These are phyloP conservation scores for Mallotus japonicus DNA, from an alignment of 441 rosid species.

Conservation along the genomic window DNA sequence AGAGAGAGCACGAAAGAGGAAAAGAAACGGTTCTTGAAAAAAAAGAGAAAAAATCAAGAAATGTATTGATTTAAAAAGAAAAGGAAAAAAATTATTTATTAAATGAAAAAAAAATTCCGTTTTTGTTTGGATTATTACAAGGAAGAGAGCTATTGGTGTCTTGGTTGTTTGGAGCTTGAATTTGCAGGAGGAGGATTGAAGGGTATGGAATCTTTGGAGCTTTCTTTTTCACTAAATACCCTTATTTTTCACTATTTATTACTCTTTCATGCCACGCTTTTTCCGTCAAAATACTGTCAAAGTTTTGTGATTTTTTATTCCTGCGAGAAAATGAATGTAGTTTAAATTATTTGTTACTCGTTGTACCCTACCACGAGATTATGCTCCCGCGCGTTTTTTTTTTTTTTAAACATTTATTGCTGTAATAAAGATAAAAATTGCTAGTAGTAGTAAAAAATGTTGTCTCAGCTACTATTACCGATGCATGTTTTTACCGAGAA, in stretches of 20 bases:
- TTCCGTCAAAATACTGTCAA: not conserved
- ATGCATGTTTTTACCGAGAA: no score
- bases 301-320: conserved; percentile 8
- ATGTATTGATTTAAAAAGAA: not conserved
- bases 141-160: no score
- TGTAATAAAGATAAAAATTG: no score
- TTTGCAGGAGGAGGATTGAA: not conserved
- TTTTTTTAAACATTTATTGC: not conserved
- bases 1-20: not conserved
- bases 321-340: not conserved
- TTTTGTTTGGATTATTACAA: not conserved
- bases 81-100: not conserved
- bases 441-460: no score
- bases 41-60: conserved; percentile 23
- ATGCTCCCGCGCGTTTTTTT: conserved; percentile 14
- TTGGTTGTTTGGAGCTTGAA: conserved; percentile 23
- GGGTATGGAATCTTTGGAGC: conserved; percentile 35
- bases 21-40: conserved; percentile 6
- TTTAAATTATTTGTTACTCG: no score
- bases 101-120: not conserved
- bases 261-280: conserved; percentile 27
- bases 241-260: conserved; percentile 17
- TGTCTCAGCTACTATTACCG: no score
- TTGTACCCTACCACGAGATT: conserved; percentile 5
- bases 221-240: not conserved